Conservation (phyloP, 1,284 basidiomycete genomes). For the Cryptococcus wingfieldii region DNA sequence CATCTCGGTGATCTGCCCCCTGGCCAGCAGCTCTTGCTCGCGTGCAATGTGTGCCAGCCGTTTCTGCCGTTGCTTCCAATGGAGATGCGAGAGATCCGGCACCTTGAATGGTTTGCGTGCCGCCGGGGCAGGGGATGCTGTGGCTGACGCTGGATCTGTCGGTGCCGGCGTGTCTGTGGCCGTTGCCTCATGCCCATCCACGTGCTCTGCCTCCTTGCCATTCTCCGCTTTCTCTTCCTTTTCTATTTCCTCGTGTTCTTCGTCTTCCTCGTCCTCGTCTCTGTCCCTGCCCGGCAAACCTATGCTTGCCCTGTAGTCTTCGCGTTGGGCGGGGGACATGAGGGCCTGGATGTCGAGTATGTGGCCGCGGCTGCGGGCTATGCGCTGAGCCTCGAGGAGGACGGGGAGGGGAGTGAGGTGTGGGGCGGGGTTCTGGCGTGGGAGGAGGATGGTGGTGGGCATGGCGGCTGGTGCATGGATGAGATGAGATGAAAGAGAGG, state of each 20-base stretch:
- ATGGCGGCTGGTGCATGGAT: no score
- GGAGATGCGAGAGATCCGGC: slow-evolving; percentile 17
- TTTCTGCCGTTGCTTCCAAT: slow-evolving; percentile 28
- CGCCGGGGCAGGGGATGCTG: background rate
- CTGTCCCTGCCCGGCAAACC: background rate
- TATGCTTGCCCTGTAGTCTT: slow-evolving; percentile 18
- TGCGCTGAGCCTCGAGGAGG: slow-evolving; percentile 30
- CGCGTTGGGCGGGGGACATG: slow-evolving; percentile 22
- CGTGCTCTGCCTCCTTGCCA: background rate
- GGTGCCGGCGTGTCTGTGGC: background rate
- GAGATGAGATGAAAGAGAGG: background rate
- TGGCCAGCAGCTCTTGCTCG: slow-evolving; percentile 16
- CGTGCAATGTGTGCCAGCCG: slow-evolving; percentile 16
- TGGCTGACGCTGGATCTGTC: background rate
- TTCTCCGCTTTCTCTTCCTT: background rate
- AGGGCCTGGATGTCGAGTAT: slow-evolving; percentile 38
- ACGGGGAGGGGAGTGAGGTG: slow-evolving; percentile 25
- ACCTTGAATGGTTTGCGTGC: slow-evolving; percentile 4
- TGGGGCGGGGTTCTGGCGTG: slow-evolving; percentile 22
- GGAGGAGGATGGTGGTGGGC: slow-evolving; percentile 25
- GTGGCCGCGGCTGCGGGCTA: slow-evolving; percentile 27
- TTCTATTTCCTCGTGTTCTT: background rate
- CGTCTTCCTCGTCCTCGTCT: background rate
- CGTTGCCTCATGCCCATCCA: background rate
- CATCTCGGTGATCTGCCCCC: slow-evolving; percentile 5